Base-by-base conservation (phyloP, 495 filamentous ascomycete genomes). In the Penicillium canescens region DNA sequence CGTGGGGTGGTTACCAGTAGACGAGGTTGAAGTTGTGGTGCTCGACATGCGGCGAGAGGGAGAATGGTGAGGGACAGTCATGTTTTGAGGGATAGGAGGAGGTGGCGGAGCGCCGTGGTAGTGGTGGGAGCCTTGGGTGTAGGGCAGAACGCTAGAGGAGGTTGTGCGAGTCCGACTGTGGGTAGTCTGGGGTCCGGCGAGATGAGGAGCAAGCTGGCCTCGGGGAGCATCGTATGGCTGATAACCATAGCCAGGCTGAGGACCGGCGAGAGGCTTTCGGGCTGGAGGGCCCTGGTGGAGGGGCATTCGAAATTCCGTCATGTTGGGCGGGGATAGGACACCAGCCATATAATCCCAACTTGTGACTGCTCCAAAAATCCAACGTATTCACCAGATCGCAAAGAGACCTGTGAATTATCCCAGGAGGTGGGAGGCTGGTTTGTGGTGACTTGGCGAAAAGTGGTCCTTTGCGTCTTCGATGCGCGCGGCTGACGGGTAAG, bases 21-120 rank as follows among this genome's bases (percentile, higher is more conserved):
- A 77, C 53, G 54, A 73, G 10, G 85, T 90, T 52, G 86, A 90
- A 45, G 87, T 88, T 12, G 88, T 92, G 45, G 82, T 85, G 63
- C 81, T 87, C n/a, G 87, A 90, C 42, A 88, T 77, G 36, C 87
- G 82, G 50, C 87, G 82, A 50, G 83, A 70, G 60, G 74, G 81
- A 16, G 68, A 59, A 12, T 51, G 12, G 7, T 37, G 46, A 67
- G 74, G 63, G 42, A 62, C 56, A 26, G 57, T 63, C 70, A 71
- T 70, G 24, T 60, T 62, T 49, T 66, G 67, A 31, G 63, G 65
- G 3, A 55, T 26, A 9, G 52, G 48, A 8, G 56, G 34, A 12
- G 62, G 62, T 11, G 57, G 60, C 12, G 62, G 68, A 42, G 58
- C 54, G 45, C 50, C 49, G 37, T 61, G 52, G 54, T 73, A 69